Evolutionary conservation across 441 rosid species (phyloP).

Genomic region (Omphalea diandra): DNA sequence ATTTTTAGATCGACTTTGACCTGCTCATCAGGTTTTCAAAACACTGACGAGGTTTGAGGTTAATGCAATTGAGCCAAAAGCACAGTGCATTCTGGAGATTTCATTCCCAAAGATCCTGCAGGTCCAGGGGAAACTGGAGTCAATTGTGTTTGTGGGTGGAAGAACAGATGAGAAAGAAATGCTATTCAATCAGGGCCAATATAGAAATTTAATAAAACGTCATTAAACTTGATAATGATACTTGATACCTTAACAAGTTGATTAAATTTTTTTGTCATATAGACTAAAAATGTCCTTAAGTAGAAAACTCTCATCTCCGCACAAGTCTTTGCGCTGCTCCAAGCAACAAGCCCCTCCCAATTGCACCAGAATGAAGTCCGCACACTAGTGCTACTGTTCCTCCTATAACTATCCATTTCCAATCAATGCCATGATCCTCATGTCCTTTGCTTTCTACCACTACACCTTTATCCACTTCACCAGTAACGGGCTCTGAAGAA

Average conservation of each 20-base stretch:
- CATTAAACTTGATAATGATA: background rate
- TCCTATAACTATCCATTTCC: slow-evolving; percentile 89
- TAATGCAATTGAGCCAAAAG: no score
- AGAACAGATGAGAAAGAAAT: background rate
- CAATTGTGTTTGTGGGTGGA: background rate
- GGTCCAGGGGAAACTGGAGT: background rate
- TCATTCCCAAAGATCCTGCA: no score
- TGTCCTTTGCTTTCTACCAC: slow-evolving; percentile 29
- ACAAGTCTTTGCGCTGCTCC: slow-evolving; percentile 88
- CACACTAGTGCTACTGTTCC: slow-evolving; percentile 77
- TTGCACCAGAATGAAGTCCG: slow-evolving; percentile 65
- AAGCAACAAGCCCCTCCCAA: slow-evolving; percentile 72
- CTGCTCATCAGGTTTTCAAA: no score
- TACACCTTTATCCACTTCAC: slow-evolving; percentile 44
- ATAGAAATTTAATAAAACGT: background rate
- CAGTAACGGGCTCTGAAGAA: slow-evolving; percentile 30
- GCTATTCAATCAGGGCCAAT: background rate
- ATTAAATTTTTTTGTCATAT: slow-evolving; percentile 13
- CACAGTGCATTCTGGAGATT: no score
- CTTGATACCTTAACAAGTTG: slow-evolving; percentile 4
- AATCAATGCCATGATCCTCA: slow-evolving; percentile 58
- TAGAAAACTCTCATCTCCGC: slow-evolving; percentile 53
- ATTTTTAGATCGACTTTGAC: no score
- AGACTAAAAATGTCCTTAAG: background rate
- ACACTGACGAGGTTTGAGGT: no score